A percentile compares a stretch with the other conserved stretches of the same genome.
Conservation (phyloP, 2,329 filamentous ascomycete genomes). For the Lachnellula occidentalis region DNA sequence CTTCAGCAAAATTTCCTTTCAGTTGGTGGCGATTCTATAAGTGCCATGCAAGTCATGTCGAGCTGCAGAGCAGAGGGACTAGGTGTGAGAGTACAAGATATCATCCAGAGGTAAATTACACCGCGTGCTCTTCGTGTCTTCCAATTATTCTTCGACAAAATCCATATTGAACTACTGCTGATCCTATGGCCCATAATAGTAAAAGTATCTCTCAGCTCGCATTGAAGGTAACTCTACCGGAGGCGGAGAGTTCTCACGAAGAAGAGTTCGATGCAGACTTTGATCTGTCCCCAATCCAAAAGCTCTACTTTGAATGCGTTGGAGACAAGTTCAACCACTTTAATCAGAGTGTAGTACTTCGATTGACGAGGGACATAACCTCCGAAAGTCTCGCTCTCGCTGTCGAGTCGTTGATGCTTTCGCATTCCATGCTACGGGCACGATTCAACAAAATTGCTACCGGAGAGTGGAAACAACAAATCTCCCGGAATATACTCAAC, state of each 20-base stretch:
- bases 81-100: constrained; percentile 32
- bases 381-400: constrained; percentile 15
- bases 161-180: not conserved
- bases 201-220: constrained; percentile 9
- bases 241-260: not conserved
- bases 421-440: constrained; percentile 36
- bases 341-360: constrained; percentile 8
- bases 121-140: not conserved
- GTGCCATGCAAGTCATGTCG: constrained; percentile 41
- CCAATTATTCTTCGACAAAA: not conserved
- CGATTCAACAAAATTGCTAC: constrained; percentile 29
- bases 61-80: constrained; percentile 20
- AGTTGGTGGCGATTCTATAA: constrained; percentile 32
- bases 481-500: constrained; percentile 23
- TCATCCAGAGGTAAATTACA: constrained; percentile 7
- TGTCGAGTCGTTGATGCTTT: constrained; percentile 27
- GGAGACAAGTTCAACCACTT: constrained; percentile 4
- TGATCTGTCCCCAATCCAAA: constrained; percentile 23
- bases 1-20: constrained; percentile 32
- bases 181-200: not conserved
- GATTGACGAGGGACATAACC: not conserved
- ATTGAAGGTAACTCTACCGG: not conserved
- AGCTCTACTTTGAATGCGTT: constrained; percentile 17
- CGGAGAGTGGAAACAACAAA: constrained; percentile 30
- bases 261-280: constrained; percentile 5